Evolutionary conservation across 1,139 yeast genomes (phyloP), one percentile per base, ranked within the genome.

Genomic region (Kodamaea sp.): DNA sequence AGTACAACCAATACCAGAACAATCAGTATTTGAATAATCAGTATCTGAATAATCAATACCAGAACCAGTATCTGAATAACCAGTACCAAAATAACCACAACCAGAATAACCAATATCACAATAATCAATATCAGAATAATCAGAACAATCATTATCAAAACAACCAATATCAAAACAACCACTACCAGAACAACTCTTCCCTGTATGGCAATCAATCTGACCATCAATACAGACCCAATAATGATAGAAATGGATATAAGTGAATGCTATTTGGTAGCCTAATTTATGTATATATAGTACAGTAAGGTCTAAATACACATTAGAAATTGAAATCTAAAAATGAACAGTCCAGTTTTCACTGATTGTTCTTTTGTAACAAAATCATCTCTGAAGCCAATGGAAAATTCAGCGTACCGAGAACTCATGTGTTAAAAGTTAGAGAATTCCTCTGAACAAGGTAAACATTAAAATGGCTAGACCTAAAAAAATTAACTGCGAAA

Each of bases 1-100:
- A 43, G 34, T 45, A 42, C 9, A 40, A 49, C 33, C 43, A 42
- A 9, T 35, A 41, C 7, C 35, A 47, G 30, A 40, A 38, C 31
- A 41, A 33, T 4, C 20, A 15, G 27, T 36, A 38, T 27, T 36
- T 38, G 34, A 33, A 37, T 12, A 41, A 40, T 23, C 30, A 28
- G 26, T 22, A 35, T 33, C 30, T 38, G 9, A 31, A 41, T 26
- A 47, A 47, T 44, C 46, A 42, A 10, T 41, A 46, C 24, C 27
- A 43, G 28, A 41, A 47, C 37, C 40, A 44, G 24, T 43, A 43
- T 30, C 29, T 31, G 27, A 36, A 38, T 23, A 36, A 41, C 34
- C 30, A 44, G 10, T 26, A 39, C 23, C 25, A 35, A 36, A 20
- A 33, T 9, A 11, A 39, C 15, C 36, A 39, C 12, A 42, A 37